Percentiles rank a stretch among this genome's conserved stretches.
Evolutionary conservation across 108 stramenopile species (phyloP).

Genomic region (Pseudonitzschia multiseries): DNA sequence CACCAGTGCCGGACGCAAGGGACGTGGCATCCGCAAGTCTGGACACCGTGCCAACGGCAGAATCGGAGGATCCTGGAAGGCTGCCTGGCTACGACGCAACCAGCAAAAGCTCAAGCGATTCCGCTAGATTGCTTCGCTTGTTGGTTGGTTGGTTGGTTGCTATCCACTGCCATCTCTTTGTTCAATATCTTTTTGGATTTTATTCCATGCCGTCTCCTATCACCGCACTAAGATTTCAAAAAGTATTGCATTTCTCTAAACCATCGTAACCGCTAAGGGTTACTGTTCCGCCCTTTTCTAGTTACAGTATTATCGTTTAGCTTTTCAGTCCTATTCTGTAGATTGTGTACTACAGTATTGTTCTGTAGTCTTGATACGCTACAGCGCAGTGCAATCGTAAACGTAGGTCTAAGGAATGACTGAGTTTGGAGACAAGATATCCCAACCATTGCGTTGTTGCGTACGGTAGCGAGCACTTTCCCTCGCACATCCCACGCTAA

Average conservation of each 20-base stretch:
- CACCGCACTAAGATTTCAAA: conserved; percentile 3
- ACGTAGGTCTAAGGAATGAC: too few relatives aligned
- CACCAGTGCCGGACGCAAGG: conserved; percentile 97
- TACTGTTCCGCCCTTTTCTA: conserved; percentile 7
- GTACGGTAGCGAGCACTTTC: too few relatives aligned
- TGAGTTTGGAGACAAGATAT: too few relatives aligned
- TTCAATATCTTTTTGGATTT: background rate
- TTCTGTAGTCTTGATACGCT: too few relatives aligned
- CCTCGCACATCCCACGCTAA: too few relatives aligned
- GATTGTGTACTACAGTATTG: too few relatives aligned
- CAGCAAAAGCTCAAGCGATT: conserved; percentile 95
- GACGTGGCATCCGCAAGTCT: conserved; percentile 96
- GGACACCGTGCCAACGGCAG: conserved; percentile 99
- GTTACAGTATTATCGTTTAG: background rate
- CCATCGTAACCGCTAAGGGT: background rate
- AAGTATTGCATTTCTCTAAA: conserved; percentile 1
- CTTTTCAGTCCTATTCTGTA: background rate
- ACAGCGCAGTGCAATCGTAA: too few relatives aligned
- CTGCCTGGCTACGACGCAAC: conserved; percentile 97
- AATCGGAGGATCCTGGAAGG: conserved; percentile 93
- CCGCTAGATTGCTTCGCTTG: conserved; percentile 69
- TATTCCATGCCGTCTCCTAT: background rate
- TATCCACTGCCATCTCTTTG: background rate
- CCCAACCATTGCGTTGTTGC: too few relatives aligned
- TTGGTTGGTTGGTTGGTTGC: background rate